Conservation (phyloP, 306 rosid genomes). For the Bauhinia variegata region DNA sequence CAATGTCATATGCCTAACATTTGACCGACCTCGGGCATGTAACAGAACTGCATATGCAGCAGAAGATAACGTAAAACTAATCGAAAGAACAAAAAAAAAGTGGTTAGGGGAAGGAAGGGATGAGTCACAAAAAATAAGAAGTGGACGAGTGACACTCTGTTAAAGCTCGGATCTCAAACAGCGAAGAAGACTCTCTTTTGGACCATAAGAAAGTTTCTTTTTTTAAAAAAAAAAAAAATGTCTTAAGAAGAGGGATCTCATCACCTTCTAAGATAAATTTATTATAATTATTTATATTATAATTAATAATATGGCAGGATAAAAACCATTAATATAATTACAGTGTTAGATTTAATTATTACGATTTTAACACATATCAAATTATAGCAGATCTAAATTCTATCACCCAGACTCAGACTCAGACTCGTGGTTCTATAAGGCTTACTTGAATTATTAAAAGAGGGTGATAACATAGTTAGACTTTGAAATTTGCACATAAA, state of each 20-base stretch:
- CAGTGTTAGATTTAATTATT: too few species aligned
- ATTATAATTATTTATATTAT: too few species aligned
- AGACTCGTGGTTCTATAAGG: slow-evolving; percentile 40
- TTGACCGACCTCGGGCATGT: slow-evolving; percentile 40
- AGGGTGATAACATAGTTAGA: slow-evolving; percentile 40
- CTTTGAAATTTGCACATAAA: slow-evolving; percentile 58
- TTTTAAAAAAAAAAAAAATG: too few species aligned
- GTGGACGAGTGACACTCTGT: slow-evolving; percentile 52
- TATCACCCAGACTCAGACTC: too few species aligned
- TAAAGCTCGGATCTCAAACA: slow-evolving; percentile 86
- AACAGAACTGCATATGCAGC: slow-evolving; percentile 29
- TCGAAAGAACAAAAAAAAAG: too few species aligned
- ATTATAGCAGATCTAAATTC: too few species aligned
- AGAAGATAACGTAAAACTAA: slow-evolving; percentile 34
- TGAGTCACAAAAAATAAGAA: slow-evolving; percentile 40
- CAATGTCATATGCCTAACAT: slow-evolving; percentile 28
- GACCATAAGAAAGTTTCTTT: too few species aligned
- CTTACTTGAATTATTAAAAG: slow-evolving; percentile 29
- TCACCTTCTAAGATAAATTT: too few species aligned
- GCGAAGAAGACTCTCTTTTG: slow-evolving; percentile 55
- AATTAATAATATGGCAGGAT: too few species aligned
- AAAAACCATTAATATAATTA: too few species aligned
- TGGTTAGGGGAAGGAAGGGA: slow-evolving; percentile 33
- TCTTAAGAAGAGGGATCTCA: slow-evolving; percentile 41
- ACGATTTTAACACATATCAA: too few species aligned